These are phyloP conservation scores for Hirschfeldia incana DNA, from an alignment of 345 rosid species.

Conservation along the genomic window DNA sequence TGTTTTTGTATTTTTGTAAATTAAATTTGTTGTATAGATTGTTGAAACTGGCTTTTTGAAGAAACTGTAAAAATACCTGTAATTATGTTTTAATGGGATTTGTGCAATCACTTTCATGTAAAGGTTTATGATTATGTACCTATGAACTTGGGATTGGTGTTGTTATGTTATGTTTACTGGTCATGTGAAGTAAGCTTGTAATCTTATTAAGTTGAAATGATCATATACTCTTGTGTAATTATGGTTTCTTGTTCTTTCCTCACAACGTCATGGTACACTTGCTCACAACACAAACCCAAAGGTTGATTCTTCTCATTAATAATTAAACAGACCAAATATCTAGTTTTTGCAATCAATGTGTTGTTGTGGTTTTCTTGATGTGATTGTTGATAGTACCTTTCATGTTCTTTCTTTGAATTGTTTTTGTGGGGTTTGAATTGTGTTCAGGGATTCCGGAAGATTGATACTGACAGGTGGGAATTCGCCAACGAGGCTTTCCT, in stretches of 20 bases:
- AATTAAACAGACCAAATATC: not conserved
- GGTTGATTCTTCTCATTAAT: not conserved
- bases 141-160: not conserved
- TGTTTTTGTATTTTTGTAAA: conserved; percentile 14
- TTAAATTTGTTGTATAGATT: conserved; percentile 24
- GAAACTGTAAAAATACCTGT: conserved; percentile 27
- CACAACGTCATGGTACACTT: not conserved
- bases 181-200: not conserved
- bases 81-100: not conserved
- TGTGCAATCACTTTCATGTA: conserved; percentile 18
- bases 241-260: conserved; percentile 7
- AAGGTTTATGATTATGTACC: not conserved
- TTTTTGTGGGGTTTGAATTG: conserved; percentile 30
- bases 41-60: not conserved
- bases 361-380: conserved; percentile 13
- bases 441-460: conserved; percentile 79
- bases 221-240: conserved; percentile 1
- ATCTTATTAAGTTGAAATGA: conserved; percentile 4
- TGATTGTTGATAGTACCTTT: not conserved
- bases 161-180: not conserved
- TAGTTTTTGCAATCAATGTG: not conserved
- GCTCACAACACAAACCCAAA: not conserved
- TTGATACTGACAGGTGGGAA: conserved; percentile 90
- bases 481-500: conserved; percentile 85
- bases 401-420: conserved; percentile 36